phyloP scores from a whole-genome alignment of 495 filamentous ascomycete genomes.

The Baudoinia panamericana region DNA sequence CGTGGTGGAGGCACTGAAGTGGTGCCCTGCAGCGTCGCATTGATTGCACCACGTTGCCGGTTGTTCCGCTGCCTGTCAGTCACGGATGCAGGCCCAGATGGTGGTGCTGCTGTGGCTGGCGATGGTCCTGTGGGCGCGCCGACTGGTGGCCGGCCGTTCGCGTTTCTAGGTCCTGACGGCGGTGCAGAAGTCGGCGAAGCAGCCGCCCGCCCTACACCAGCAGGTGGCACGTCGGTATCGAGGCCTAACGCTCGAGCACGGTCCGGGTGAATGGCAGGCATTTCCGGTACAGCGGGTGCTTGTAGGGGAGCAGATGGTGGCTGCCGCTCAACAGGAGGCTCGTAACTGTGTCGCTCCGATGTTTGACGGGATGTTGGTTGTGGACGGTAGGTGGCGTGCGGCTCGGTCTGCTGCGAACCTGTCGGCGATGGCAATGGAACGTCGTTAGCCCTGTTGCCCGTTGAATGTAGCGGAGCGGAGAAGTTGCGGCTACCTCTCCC shows the following conservation, averaged over 20 bases:
- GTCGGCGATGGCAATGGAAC: slow-evolving; percentile 4
- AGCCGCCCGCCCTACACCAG: not conserved
- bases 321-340: too few species aligned
- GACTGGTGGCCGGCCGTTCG: not conserved
- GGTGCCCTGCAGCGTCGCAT: too few species aligned
- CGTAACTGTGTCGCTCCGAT: too few species aligned
- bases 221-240: not conserved
- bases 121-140: slow-evolving; percentile 12
- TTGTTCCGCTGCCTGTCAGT: slow-evolving; percentile 3
- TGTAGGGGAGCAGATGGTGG: too few species aligned
- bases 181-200: slow-evolving; percentile 6
- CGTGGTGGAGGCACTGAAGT: too few species aligned
- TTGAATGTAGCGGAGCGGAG: slow-evolving; percentile 20
- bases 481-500: slow-evolving; percentile 31
- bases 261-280: too few species aligned
- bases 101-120: slow-evolving; percentile 4
- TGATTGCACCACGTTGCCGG: slow-evolving; percentile 12
- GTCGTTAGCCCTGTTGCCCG: slow-evolving; percentile 8
- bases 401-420: too few species aligned
- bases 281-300: too few species aligned
- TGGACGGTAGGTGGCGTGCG: too few species aligned
- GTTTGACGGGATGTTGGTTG: slow-evolving; percentile 5
- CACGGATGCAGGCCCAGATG: slow-evolving; percentile 13
- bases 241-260: too few species aligned
- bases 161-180: slow-evolving; percentile 15